Evolutionary conservation across 371 early-diverging fungal genomes (phyloP).

Genomic region (Nosema muscidifuracis): DNA sequence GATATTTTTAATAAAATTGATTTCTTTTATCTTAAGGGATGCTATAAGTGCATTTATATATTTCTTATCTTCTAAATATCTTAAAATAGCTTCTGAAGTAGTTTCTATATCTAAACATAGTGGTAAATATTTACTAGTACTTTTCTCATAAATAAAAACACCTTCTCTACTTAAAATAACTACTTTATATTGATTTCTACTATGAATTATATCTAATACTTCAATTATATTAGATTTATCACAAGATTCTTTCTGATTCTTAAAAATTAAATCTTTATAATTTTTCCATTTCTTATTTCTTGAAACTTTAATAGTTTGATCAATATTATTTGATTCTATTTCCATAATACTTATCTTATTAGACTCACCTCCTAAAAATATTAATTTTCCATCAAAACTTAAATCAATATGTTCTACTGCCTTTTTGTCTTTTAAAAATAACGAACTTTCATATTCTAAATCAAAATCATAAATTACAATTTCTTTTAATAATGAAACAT

Average conservation of each 20-base stretch:
- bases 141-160: conserved; percentile 22
- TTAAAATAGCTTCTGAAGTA: conserved; percentile 24
- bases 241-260: conserved; percentile 29
- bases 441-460: conserved; percentile 29
- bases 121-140: conserved; percentile 21
- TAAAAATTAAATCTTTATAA: conserved; percentile 36
- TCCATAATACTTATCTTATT: conserved; percentile 43
- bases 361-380: conserved; percentile 43
- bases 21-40: conserved; percentile 11
- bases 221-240: conserved; percentile 46
- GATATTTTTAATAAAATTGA: conserved; percentile 7
- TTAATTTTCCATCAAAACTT: conserved; percentile 20
- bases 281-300: conserved; percentile 49
- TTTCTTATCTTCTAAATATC: conserved; percentile 18
- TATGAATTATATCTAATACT: conserved; percentile 26
- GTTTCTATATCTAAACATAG: conserved; percentile 22
- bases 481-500: conserved; percentile 27
- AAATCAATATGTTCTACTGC: conserved; percentile 37
- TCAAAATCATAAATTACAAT: conserved; percentile 39
- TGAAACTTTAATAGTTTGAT: conserved; percentile 35
- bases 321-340: conserved; percentile 5
- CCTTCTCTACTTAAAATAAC: conserved; percentile 43
- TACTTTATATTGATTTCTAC: conserved; percentile 15
- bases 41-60: conserved; percentile 33
- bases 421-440: conserved; percentile 12